A percentile compares a stretch with the other conserved stretches of the same genome.
These are phyloP conservation scores for Pythium utonaiense DNA, from an alignment of 352 stramenopile genomes.

Conservation along the genomic window DNA sequence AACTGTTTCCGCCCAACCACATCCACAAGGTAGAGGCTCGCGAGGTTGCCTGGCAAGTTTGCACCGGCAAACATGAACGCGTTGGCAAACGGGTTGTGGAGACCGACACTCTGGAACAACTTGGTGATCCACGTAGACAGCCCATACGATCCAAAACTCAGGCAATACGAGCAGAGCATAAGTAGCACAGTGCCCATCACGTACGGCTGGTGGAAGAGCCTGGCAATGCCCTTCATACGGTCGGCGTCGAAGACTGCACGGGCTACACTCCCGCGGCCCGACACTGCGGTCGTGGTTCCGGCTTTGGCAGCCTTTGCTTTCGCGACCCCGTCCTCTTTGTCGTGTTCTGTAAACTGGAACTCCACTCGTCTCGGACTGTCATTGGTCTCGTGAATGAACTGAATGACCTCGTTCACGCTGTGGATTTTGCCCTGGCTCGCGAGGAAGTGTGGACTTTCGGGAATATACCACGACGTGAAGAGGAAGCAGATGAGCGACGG, in stretches of 20 bases:
- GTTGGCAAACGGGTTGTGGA: slow-evolving; percentile 91
- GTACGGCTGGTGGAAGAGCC: slow-evolving; percentile 49
- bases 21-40: slow-evolving; percentile 76
- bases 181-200: slow-evolving; percentile 49
- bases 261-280: slow-evolving; percentile 53
- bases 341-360: slow-evolving; percentile 58
- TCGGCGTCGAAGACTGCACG: slow-evolving; percentile 67
- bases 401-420: slow-evolving; percentile 47
- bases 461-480: slow-evolving; percentile 62
- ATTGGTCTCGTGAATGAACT: slow-evolving; percentile 60
- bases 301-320: slow-evolving; percentile 3
- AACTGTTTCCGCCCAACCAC: slow-evolving; percentile 66
- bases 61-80: slow-evolving; percentile 89
- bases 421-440: slow-evolving; percentile 58
- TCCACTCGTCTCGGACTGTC: slow-evolving; percentile 44
- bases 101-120: slow-evolving; percentile 83
- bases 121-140: slow-evolving; percentile 94
- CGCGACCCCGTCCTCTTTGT: slow-evolving; percentile 37
- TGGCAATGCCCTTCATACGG: slow-evolving; percentile 35
- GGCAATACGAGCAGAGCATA: slow-evolving; percentile 63
- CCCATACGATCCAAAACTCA: slow-evolving; percentile 91
- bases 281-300: background rate
- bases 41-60: slow-evolving; percentile 89
- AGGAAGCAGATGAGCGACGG: slow-evolving; percentile 70
- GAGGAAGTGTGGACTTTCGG: slow-evolving; percentile 81